These are phyloP conservation scores for Fragilariopsis cylindrus DNA, from an alignment of 108 stramenopile species.

Conservation along the genomic window DNA sequence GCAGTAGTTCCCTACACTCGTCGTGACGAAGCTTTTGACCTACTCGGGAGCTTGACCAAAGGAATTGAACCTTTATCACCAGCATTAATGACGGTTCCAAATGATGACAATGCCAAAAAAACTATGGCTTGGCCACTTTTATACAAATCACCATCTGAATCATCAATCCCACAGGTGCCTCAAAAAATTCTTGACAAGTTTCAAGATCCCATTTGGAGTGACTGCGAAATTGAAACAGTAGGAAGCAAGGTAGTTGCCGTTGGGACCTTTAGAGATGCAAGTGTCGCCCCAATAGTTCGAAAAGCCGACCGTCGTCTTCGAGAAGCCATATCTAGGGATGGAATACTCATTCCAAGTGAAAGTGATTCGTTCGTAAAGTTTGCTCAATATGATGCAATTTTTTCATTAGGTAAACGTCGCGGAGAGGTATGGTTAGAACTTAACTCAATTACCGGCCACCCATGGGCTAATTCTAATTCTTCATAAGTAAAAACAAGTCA, in stretches of 20 bases:
- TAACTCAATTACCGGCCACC: constrained; percentile 60
- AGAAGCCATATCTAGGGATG: constrained; percentile 62
- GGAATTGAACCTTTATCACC: constrained; percentile 79
- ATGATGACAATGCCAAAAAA: constrained; percentile 55
- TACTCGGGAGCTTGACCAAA: constrained; percentile 70
- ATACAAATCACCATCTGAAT: constrained; percentile 62
- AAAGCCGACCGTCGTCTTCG: constrained; percentile 61
- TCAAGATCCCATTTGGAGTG: constrained; percentile 51
- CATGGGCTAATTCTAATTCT: constrained; percentile 18
- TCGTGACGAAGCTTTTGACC: constrained; percentile 81
- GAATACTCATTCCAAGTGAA: constrained; percentile 31
- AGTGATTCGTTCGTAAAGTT: constrained; percentile 59
- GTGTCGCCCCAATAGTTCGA: constrained; percentile 79
- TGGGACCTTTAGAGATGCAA: constrained; percentile 70
- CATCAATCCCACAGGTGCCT: constrained; percentile 33
- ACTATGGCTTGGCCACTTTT: constrained; percentile 85
- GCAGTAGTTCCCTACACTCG: constrained; percentile 64
- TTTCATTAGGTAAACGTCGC: constrained; percentile 78
- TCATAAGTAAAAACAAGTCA: no score
- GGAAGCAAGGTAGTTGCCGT: constrained; percentile 74
- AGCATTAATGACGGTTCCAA: constrained; percentile 70
- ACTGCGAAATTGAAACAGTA: constrained; percentile 40
- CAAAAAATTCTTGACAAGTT: constrained; percentile 45
- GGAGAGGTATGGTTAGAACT: constrained; percentile 91
- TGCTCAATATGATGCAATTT: constrained; percentile 91